Conservation (phyloP, 768 basidiomycete species). For the Leccinum longicurvipes region DNA sequence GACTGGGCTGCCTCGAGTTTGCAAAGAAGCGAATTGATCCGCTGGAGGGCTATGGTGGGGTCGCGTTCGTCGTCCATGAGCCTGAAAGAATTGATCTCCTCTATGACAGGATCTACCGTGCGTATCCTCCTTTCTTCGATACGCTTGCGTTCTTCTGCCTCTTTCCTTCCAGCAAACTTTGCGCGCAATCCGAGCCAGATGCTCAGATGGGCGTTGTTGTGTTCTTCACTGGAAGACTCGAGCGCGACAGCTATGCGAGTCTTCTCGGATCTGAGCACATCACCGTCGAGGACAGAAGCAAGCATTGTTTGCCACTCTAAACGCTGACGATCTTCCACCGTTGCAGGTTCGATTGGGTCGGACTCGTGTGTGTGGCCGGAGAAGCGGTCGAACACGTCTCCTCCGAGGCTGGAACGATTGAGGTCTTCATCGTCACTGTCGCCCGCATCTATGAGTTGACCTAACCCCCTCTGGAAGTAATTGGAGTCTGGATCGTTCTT, state of each 20-base stretch:
- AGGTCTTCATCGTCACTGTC: constrained; percentile 76
- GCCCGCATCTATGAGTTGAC: constrained; percentile 64
- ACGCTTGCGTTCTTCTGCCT: constrained; percentile 76
- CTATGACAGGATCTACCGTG: constrained; percentile 77
- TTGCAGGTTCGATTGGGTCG: constrained; percentile 63
- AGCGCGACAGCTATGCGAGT: constrained; percentile 83
- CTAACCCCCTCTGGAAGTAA: constrained; percentile 71
- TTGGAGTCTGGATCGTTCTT: constrained; percentile 81
- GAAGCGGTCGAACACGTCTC: constrained; percentile 49
- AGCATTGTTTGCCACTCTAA: constrained; percentile 97
- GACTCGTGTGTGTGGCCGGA: constrained; percentile 55
- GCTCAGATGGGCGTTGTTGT: constrained; percentile 61
- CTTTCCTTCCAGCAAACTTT: constrained; percentile 72
- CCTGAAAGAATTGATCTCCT: constrained; percentile 77
- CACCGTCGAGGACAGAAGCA: constrained; percentile 87
- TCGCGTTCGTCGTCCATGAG: constrained; percentile 42
- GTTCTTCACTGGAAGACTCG: constrained; percentile 65
- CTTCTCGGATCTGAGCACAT: constrained; percentile 94
- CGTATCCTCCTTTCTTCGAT: constrained; percentile 82
- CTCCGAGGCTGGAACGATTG: constrained; percentile 38
- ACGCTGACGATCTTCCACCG: constrained; percentile 73
- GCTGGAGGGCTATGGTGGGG: constrained; percentile 48
- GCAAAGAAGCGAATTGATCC: constrained; percentile 63
- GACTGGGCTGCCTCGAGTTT: constrained; percentile 81
- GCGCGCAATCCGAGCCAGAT: constrained; percentile 93